Percentiles rank a stretch among this genome's conserved stretches.
Conservation (phyloP, 2,329 filamentous ascomycete species). For the Basipetospora chlamydospora region DNA sequence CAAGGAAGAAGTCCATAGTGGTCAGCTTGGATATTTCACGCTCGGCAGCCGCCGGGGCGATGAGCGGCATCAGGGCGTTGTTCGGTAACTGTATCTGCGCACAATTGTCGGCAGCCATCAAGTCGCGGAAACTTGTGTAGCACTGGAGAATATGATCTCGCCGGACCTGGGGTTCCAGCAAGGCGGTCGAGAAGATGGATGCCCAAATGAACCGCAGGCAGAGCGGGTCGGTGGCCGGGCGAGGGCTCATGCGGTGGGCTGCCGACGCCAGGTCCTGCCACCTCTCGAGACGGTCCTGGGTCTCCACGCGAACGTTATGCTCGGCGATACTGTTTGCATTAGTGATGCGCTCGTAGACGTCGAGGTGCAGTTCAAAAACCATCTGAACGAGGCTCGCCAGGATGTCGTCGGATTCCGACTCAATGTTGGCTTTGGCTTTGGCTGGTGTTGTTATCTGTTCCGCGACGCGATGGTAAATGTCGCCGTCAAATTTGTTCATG, state of each 20-base stretch:
- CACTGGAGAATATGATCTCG: slow-evolving; percentile 42
- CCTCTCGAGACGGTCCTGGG: slow-evolving; percentile 31
- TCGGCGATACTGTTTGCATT: slow-evolving; percentile 42
- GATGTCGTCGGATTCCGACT: slow-evolving; percentile 9
- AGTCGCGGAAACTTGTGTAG: slow-evolving; percentile 43
- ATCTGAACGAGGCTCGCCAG: slow-evolving; percentile 33
- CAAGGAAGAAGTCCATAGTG: slow-evolving; percentile 91
- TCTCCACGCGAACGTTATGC: slow-evolving; percentile 30
- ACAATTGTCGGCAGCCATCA: slow-evolving; percentile 25
- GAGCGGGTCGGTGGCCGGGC: slow-evolving; percentile 22
- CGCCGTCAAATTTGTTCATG: slow-evolving; percentile 36
- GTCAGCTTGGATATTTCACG: slow-evolving; percentile 84
- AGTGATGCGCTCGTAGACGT: slow-evolving; percentile 43
- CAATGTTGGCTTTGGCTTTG: not conserved
- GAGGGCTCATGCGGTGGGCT: slow-evolving; percentile 22
- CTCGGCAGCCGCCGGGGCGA: slow-evolving; percentile 72
- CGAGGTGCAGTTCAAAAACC: slow-evolving; percentile 47
- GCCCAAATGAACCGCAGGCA: slow-evolving; percentile 43
- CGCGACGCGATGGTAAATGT: slow-evolving; percentile 31
- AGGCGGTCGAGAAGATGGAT: slow-evolving; percentile 36
- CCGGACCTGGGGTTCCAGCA: slow-evolving; percentile 35
- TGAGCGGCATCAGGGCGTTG: slow-evolving; percentile 75
- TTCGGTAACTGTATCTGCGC: slow-evolving; percentile 54
- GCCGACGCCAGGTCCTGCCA: slow-evolving; percentile 37
- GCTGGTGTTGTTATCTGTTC: slow-evolving; percentile 21